A percentile compares a stretch with the other conserved stretches of the same genome.
Conservation (phyloP, 78 protist genomes). For the Chrysochromulina tobinii region DNA sequence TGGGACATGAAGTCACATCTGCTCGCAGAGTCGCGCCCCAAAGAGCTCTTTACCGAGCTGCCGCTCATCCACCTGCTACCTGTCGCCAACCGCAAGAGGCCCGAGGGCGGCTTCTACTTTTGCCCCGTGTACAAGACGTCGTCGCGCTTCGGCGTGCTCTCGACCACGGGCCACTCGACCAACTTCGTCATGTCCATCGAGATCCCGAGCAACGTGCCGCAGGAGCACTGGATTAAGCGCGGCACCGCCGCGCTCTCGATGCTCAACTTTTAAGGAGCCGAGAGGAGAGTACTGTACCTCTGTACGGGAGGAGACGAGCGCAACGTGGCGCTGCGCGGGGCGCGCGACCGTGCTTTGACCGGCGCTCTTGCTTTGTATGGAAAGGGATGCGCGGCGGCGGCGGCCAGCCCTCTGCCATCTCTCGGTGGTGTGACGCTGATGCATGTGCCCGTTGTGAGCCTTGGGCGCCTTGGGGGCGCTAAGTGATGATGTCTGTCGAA, state of each 20-base stretch:
- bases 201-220: background rate
- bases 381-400: no score
- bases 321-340: no score
- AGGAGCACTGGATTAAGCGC: constrained; percentile 29
- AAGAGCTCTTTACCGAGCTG: constrained; percentile 49
- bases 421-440: no score
- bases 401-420: no score
- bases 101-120: constrained; percentile 38
- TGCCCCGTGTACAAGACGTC: constrained; percentile 71
- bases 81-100: constrained; percentile 27
- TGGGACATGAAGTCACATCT: constrained; percentile 20
- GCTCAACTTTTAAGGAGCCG: background rate
- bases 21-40: constrained; percentile 54
- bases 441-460: no score
- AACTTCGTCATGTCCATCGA: background rate
- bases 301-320: no score
- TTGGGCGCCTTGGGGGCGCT: no score
- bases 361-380: no score
- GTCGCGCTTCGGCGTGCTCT: constrained; percentile 66
- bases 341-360: no score
- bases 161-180: constrained; percentile 66
- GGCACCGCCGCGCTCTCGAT: constrained; percentile 18
- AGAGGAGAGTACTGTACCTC: no score
- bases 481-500: no score
- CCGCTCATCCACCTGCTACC: constrained; percentile 31